Percentiles rank a stretch among this genome's conserved stretches.
phyloP scores from a whole-genome alignment of 129 eudicot species.

The Apium graveolens region DNA sequence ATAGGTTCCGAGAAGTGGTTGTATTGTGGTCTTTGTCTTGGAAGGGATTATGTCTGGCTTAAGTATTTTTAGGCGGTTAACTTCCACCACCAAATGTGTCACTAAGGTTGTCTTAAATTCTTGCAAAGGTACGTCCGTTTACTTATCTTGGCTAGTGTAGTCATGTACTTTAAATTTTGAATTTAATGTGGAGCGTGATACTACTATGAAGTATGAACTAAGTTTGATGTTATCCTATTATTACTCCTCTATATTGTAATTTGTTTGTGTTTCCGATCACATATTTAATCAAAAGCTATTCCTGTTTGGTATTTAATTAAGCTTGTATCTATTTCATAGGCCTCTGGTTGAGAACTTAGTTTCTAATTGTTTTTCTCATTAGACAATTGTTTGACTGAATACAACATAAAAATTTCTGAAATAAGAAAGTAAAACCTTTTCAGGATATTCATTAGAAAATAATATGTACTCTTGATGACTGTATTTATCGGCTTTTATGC shows the following conservation, averaged over 20 bases:
- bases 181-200: neutral
- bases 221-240: neutral
- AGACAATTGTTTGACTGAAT: neutral
- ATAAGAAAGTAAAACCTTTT: neutral
- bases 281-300: neutral
- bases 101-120: slow-evolving; percentile 20
- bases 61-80: slow-evolving; percentile 49
- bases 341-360: neutral
- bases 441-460: neutral
- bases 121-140: slow-evolving; percentile 35
- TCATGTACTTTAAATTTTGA: neutral
- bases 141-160: neutral
- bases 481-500: slow-evolving; percentile 20
- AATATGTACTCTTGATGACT: neutral
- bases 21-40: neutral
- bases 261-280: neutral
- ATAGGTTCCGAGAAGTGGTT: neutral
- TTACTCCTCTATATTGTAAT: neutral
- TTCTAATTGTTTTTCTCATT: neutral
- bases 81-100: slow-evolving; percentile 28
- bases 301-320: neutral
- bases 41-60: slow-evolving; percentile 16
- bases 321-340: neutral
- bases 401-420: neutral
- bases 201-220: neutral